Percentiles rank a stretch among this genome's conserved stretches.
Evolutionary conservation across 805 yeast genomes (phyloP).

Genomic region (Ogataea pini): DNA sequence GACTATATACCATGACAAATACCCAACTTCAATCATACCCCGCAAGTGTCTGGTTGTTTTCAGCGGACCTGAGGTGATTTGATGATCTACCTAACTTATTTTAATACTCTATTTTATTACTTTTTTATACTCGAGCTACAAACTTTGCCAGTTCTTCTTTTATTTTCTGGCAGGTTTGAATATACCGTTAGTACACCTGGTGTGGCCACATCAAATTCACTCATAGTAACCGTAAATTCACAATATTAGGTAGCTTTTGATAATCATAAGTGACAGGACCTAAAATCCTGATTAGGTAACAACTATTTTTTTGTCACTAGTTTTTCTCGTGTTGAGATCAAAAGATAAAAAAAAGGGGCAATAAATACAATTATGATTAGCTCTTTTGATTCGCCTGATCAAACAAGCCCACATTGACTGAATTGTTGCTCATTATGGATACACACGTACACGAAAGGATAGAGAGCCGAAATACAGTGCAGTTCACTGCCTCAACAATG

Average conservation of each 20-base stretch:
- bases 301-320: too few species aligned
- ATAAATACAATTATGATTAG: not conserved
- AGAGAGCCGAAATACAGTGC: constrained; percentile 15
- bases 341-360: not conserved
- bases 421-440: too few species aligned
- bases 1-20: not conserved
- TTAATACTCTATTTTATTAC: not conserved
- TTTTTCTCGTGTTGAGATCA: not conserved
- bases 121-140: not conserved
- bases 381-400: too few species aligned
- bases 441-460: constrained; percentile 1
- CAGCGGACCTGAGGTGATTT: not conserved
- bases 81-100: not conserved
- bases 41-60: not conserved
- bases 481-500: constrained; percentile 31
- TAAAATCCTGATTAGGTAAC: too few species aligned
- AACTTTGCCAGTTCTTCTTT: not conserved
- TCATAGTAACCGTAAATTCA: too few species aligned
- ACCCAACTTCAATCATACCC: not conserved
- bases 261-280: too few species aligned
- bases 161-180: not conserved
- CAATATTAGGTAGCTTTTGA: too few species aligned
- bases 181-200: constrained; percentile 2
- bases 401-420: too few species aligned
- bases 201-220: not conserved